Evolutionary conservation across 768 basidiomycete genomes (phyloP).

Genomic region (Suillus decipiens): DNA sequence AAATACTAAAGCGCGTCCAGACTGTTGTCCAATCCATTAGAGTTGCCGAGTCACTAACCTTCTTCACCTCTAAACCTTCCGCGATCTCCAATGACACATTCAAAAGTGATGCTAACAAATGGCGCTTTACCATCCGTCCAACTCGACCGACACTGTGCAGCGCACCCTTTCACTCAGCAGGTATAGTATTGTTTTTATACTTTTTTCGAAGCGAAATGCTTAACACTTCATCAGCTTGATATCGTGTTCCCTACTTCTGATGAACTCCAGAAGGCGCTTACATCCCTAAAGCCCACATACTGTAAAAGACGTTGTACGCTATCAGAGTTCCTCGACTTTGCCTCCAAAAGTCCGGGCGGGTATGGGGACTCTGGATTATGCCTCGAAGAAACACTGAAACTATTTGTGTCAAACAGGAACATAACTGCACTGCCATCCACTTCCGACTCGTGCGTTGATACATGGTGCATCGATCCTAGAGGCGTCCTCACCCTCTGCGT

Average conservation of each 20-base stretch:
- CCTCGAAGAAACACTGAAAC: neutral
- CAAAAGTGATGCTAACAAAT: constrained; percentile 20
- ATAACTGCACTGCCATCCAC: constrained; percentile 38
- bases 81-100: constrained; percentile 15
- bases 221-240: constrained; percentile 50
- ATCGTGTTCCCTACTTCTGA: constrained; percentile 54
- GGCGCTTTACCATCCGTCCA: constrained; percentile 29
- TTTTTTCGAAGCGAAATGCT: neutral
- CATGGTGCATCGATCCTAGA: constrained; percentile 71
- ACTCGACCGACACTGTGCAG: constrained; percentile 36
- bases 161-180: constrained; percentile 58
- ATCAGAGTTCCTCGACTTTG: constrained; percentile 43
- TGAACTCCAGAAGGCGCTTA: constrained; percentile 41
- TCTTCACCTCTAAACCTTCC: neutral
- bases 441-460: constrained; percentile 44
- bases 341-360: constrained; percentile 32
- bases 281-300: constrained; percentile 45
- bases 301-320: constrained; percentile 45
- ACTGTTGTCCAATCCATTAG: neutral
- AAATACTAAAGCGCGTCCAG: neutral
- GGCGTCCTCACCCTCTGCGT: constrained; percentile 60
- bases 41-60: neutral
- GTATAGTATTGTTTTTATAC: constrained; percentile 31
- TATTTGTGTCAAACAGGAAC: constrained; percentile 27
- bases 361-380: constrained; percentile 17